Percentiles rank a stretch among this genome's conserved stretches.
These are phyloP conservation scores for Isabelozyma pseudorhagii DNA, from an alignment of 805 yeast genomes.

Conservation along the genomic window DNA sequence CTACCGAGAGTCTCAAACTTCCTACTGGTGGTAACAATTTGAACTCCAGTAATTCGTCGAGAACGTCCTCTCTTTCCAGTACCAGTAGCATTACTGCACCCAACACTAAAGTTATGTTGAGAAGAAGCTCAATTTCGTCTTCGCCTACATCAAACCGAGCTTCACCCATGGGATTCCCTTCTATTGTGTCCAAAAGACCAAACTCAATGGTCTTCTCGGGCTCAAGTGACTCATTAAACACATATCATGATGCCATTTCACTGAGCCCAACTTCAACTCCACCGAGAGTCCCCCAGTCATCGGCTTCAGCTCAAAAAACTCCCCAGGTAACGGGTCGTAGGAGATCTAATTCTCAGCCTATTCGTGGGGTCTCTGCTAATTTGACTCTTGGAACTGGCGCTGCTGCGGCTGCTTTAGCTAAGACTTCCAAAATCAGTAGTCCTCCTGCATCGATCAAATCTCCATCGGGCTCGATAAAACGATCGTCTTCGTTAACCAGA, in stretches of 20 bases:
- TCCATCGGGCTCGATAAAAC: conserved; percentile 16
- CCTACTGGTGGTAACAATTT: not conserved
- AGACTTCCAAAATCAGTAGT: conserved; percentile 1
- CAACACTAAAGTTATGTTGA: conserved; percentile 11
- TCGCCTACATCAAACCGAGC: conserved; percentile 9
- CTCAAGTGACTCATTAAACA: conserved; percentile 11
- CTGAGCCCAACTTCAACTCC: conserved; percentile 1
- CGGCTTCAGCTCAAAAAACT: conserved; percentile 2
- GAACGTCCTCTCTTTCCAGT: conserved; percentile 29
- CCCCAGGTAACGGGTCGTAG: conserved; percentile 18
- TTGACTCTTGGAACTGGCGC: conserved; percentile 6
- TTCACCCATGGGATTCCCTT: conserved; percentile 6
- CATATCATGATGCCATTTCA: not conserved
- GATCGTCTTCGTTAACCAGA: conserved; percentile 8
- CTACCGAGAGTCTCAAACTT: not conserved
- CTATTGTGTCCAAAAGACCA: conserved; percentile 13
- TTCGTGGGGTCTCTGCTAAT: conserved; percentile 1
- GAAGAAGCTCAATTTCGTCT: conserved; percentile 1
- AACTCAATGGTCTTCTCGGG: conserved; percentile 24
- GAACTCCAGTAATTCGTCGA: conserved; percentile 7
- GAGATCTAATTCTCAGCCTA: conserved; percentile 38
- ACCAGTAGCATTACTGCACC: conserved; percentile 12
- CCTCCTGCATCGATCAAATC: conserved; percentile 10
- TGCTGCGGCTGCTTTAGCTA: conserved; percentile 28
- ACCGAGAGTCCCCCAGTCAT: not conserved